These are phyloP conservation scores for Phytopythium mirpurense DNA, from an alignment of 352 stramenopile genomes.

Conservation along the genomic window DNA sequence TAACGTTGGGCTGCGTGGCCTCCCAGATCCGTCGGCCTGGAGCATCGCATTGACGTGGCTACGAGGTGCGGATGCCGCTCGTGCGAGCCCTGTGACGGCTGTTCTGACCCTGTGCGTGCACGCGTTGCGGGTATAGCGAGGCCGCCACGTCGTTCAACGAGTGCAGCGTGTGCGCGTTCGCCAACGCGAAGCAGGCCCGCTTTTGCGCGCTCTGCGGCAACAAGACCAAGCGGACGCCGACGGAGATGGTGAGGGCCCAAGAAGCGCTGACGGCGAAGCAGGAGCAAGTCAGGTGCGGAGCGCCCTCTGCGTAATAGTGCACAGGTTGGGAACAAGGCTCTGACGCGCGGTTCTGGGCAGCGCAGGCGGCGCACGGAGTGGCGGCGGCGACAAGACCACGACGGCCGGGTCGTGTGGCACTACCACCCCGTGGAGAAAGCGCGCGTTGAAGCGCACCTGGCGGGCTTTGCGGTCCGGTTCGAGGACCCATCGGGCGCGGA, in stretches of 20 bases:
- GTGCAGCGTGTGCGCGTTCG: conserved; percentile 36
- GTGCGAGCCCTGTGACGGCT: neutral
- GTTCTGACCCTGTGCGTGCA: neutral
- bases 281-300: conserved; percentile 11
- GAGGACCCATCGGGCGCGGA: no score
- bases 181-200: conserved; percentile 33
- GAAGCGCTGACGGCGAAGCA: conserved; percentile 13
- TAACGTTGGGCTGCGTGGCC: neutral
- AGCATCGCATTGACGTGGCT: conserved; percentile 45
- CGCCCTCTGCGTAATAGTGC: neutral
- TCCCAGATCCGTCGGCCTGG: conserved; percentile 12
- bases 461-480: neutral
- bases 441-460: neutral
- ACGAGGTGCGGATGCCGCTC: conserved; percentile 15
- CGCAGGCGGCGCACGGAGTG: conserved; percentile 19
- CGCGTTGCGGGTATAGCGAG: conserved; percentile 19
- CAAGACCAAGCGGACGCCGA: conserved; percentile 21
- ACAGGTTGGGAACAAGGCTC: neutral
- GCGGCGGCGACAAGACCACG: conserved; percentile 7
- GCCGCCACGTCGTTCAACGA: conserved; percentile 20
- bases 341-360: neutral
- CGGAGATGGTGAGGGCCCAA: conserved; percentile 12
- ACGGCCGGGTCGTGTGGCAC: conserved; percentile 9
- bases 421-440: neutral
- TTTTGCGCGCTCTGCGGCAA: conserved; percentile 42